Conservation (phyloP, 805 yeast species). For the Saccharomycopsis oosterbeekiorum region DNA sequence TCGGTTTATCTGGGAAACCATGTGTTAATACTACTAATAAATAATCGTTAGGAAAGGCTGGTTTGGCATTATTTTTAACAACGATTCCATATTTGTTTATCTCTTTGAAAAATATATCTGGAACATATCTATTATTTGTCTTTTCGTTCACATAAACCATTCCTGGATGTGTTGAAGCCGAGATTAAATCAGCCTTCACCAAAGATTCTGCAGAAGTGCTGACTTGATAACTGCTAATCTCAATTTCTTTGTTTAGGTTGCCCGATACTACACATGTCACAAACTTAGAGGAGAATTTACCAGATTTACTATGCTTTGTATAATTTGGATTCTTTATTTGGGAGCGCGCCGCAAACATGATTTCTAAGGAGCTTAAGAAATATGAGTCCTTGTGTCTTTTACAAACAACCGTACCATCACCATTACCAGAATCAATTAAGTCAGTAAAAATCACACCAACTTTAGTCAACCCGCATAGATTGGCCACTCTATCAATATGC, state of each 20-base stretch:
- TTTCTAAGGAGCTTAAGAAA: conserved; percentile 82
- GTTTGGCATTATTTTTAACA: conserved; percentile 82
- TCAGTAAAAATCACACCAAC: conserved; percentile 89
- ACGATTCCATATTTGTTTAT: conserved; percentile 81
- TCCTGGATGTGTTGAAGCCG: conserved; percentile 86
- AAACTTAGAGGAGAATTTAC: conserved; percentile 74
- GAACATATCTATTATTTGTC: conserved; percentile 73
- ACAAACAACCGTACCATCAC: conserved; percentile 83
- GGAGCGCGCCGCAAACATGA: conserved; percentile 69
- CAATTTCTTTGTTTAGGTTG: conserved; percentile 80
- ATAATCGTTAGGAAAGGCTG: conserved; percentile 90
- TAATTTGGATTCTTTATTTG: conserved; percentile 58
- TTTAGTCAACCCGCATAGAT: conserved; percentile 49
- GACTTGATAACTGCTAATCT: conserved; percentile 83
- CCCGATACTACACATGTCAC: conserved; percentile 92
- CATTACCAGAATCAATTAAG: conserved; percentile 74
- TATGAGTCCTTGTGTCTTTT: conserved; percentile 89
- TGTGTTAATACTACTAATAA: conserved; percentile 79
- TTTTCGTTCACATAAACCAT: conserved; percentile 72
- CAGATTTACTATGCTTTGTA: conserved; percentile 53
- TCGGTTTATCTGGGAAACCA: conserved; percentile 69
- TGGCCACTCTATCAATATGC: conserved; percentile 44
- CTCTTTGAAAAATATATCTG: conserved; percentile 81
- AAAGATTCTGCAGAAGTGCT: conserved; percentile 81
- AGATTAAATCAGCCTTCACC: conserved; percentile 74